These are phyloP conservation scores for Volutella citrinella DNA, from an alignment of 2,329 filamentous ascomycete species.

Conservation along the genomic window DNA sequence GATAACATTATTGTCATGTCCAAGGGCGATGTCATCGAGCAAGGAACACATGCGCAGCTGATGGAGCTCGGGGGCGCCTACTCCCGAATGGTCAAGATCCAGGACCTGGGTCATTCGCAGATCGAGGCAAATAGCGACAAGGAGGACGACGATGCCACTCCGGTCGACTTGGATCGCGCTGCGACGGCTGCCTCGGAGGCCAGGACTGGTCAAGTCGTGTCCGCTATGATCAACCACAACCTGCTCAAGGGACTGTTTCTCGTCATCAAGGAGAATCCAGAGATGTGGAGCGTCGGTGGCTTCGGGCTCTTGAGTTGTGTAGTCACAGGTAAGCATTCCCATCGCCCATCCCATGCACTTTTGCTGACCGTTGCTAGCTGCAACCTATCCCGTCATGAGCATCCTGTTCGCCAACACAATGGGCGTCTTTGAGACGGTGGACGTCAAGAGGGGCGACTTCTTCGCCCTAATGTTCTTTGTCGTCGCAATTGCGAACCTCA, in stretches of 20 bases:
- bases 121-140: not conserved
- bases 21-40: constrained; percentile 15
- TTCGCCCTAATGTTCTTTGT: constrained; percentile 28
- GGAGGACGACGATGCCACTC: constrained; percentile 5
- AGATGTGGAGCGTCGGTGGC: constrained; percentile 9
- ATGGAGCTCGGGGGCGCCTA: constrained; percentile 13
- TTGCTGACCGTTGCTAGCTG: constrained; percentile 19
- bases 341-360: no score
- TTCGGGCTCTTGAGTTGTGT: constrained; percentile 1
- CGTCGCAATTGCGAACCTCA: constrained; percentile 19
- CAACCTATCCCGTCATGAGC: constrained; percentile 29
- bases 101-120: constrained; percentile 8
- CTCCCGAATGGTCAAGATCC: constrained; percentile 17
- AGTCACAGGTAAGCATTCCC: not conserved
- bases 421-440: constrained; percentile 26
- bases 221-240: constrained; percentile 7
- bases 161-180: not conserved
- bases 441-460: constrained; percentile 38
- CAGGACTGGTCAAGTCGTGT: no score
- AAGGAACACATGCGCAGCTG: constrained; percentile 21
- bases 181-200: not conserved
- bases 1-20: constrained; percentile 25
- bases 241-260: constrained; percentile 11
- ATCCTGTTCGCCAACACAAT: constrained; percentile 30
- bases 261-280: constrained; percentile 12